These are phyloP conservation scores for Fusarium buxicola DNA, from an alignment of 2,329 filamentous ascomycete genomes.

Conservation along the genomic window DNA sequence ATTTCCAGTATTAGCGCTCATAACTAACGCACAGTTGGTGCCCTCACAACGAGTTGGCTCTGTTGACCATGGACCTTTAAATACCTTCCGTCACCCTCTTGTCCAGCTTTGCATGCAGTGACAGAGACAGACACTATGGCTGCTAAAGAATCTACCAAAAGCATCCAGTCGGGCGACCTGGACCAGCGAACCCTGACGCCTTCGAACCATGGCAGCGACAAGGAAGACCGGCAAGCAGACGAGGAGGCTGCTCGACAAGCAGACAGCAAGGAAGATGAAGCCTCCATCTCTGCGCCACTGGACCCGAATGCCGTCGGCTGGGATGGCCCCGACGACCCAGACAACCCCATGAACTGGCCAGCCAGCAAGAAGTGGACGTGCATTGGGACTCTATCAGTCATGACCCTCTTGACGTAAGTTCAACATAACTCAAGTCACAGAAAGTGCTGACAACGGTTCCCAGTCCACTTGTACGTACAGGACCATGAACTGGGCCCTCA, in stretches of 20 bases:
- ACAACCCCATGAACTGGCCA: constrained; percentile 75
- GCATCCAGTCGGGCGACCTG: constrained; percentile 9
- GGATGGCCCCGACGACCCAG: constrained; percentile 57
- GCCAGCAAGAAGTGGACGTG: constrained; percentile 56
- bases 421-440: accelerated
- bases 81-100: background rate
- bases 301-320: constrained; percentile 42
- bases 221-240: constrained; percentile 5
- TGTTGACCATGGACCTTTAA: constrained; percentile 17
- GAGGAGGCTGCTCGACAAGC: constrained; percentile 17
- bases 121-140: constrained; percentile 6
- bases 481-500: background rate
- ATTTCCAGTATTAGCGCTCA: constrained; percentile 3
- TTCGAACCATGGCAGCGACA: constrained; percentile 5
- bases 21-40: background rate
- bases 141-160: background rate
- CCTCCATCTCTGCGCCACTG: background rate
- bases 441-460: constrained; percentile 9
- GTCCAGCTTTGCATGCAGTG: background rate
- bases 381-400: constrained; percentile 49
- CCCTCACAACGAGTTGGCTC: background rate
- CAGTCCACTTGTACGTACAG: constrained; percentile 39
- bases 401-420: constrained; percentile 46
- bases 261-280: background rate
- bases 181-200: constrained; percentile 37